Evolutionary conservation across 1,284 basidiomycete genomes (phyloP).

Genomic region (Ustilago trichophora): DNA sequence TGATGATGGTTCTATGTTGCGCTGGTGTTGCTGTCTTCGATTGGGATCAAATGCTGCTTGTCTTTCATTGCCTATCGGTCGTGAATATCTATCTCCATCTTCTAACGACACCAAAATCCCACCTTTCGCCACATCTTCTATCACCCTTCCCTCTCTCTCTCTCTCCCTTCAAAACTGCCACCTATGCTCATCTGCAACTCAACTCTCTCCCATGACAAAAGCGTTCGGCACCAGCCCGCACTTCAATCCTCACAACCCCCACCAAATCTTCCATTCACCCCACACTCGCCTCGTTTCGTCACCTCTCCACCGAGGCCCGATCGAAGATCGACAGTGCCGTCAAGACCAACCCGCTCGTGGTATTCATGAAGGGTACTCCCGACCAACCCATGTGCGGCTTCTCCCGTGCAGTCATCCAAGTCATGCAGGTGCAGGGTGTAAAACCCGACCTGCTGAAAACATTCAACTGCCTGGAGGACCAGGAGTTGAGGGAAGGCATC

Average conservation of each 20-base stretch:
- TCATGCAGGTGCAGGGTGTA: slow-evolving; percentile 89
- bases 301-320: slow-evolving; percentile 68
- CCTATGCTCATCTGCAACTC: background rate
- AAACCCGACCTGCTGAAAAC: slow-evolving; percentile 69
- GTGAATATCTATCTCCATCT: no score
- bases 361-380: slow-evolving; percentile 92
- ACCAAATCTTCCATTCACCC: background rate
- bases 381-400: slow-evolving; percentile 83
- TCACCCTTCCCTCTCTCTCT: background rate
- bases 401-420: slow-evolving; percentile 89
- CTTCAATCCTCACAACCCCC: background rate
- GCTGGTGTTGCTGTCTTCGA: no score
- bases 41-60: no score
- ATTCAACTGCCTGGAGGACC: slow-evolving; percentile 88
- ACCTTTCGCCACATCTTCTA: no score
- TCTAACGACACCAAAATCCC: no score
- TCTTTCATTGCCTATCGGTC: no score
- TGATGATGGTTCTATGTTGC: no score
- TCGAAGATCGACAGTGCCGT: slow-evolving; percentile 71
- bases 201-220: background rate
- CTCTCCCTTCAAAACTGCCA: background rate
- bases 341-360: slow-evolving; percentile 77
- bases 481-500: slow-evolving; percentile 82
- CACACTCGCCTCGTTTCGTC: slow-evolving; percentile 40
- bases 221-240: background rate